A percentile compares a stretch with the other conserved stretches of the same genome.
phyloP scores from a whole-genome alignment of 2,329 filamentous ascomycete species.

The Xylariaceae sp. region DNA sequence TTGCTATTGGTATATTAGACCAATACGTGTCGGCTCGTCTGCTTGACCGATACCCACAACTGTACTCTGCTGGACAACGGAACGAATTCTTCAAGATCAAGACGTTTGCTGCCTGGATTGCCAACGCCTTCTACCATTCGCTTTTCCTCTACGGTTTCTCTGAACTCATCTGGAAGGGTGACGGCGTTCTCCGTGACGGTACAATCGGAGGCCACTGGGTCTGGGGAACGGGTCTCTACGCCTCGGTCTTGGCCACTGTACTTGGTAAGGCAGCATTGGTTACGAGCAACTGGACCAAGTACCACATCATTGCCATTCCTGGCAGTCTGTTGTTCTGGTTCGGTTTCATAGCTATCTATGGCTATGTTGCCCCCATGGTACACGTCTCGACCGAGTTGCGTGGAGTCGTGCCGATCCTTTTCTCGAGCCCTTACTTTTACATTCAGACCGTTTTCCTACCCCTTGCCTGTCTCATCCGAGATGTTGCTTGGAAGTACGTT shows the following conservation, averaged over 20 bases:
- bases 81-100: constrained; percentile 91
- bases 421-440: constrained; percentile 82
- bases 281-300: constrained; percentile 98
- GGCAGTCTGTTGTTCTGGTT: constrained; percentile 91
- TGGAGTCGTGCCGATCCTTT: constrained; percentile 76
- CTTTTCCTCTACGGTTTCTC: constrained; percentile 84
- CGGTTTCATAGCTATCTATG: constrained; percentile 82
- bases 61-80: constrained; percentile 88
- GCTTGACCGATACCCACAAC: constrained; percentile 89
- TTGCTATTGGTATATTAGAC: constrained; percentile 93
- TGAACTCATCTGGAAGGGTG: constrained; percentile 74
- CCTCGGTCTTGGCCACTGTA: constrained; percentile 85
- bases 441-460: constrained; percentile 79
- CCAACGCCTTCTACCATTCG: constrained; percentile 93
- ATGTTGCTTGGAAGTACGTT: constrained; percentile 94
- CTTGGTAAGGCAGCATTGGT: constrained; percentile 91
- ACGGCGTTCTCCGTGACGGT: constrained; percentile 73
- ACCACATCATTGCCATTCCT: constrained; percentile 90
- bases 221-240: constrained; percentile 94
- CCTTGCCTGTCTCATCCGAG: constrained; percentile 74
- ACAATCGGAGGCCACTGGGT: constrained; percentile 91
- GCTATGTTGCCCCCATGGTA: constrained; percentile 75
- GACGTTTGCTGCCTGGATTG: constrained; percentile 88
- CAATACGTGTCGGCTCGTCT: constrained; percentile 94
- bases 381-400: constrained; percentile 77